Evolutionary conservation across 345 rosid genomes (phyloP), one percentile per base, ranked within the genome.

Genomic region (Brassica napus): DNA sequence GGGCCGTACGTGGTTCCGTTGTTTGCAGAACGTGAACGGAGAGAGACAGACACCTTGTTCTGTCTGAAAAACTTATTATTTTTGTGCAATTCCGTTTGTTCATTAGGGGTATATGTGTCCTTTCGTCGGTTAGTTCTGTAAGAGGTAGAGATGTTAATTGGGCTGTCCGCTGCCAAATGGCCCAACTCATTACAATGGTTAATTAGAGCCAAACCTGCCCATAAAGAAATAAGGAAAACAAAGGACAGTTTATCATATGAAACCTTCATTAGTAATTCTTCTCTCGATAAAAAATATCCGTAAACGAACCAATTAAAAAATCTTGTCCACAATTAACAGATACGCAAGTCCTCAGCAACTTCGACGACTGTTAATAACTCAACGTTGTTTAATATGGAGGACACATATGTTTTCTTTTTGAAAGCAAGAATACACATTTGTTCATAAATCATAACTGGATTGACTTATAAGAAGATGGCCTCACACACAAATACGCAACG

Each of bases 1-100:
- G 82, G 68, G 58, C 74, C 74, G 82, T 73, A 68, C 82, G 78
- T 79, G 82, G 65, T 73, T 66, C 82, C 82, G 60, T 61, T 73
- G 78, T 68, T 49, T 73, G 74, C 74, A 61, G 31, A 69, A 80
- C 76, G 72, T 69, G 68, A 69, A 69, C 82, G 66, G 74, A 34
- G 66, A 71, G 66, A 47, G 24, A 39, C 21, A 9, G 7, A 58
- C 62, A 59, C 61, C 54, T 72, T 69, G 75, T 75, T 65, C 57
- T 80, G 76, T 73, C 75, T 52, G 1, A 23, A 58, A 31, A 12
- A 3, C 4, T 12, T 23, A 18, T 8, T 1, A 28, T 71, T 49
- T 32, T 3, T 34, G 2, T 7, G 58, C 24, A 5, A 44, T 71
- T 78, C 60, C 16, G 10, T 12, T 0, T 12, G 7, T 37, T 65